Evolutionary conservation across 2,329 filamentous ascomycete genomes (phyloP), one percentile per base, ranked within the genome.

Genomic region (Teratosphaeria zuluensis): DNA sequence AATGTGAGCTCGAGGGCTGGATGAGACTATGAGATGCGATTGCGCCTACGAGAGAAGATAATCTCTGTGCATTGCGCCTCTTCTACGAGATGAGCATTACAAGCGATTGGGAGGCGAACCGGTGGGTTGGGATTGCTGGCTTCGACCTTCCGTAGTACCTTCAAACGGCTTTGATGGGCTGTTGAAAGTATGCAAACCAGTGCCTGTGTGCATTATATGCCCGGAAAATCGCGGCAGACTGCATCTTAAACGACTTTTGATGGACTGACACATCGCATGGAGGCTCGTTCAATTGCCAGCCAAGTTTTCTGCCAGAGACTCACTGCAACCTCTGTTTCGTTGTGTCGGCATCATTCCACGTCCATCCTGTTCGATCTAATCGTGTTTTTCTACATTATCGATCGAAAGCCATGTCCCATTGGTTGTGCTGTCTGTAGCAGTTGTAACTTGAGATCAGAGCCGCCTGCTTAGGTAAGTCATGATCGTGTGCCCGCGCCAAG

Each of bases 61-160:
- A 21, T 30, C 30, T 57, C 42, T 3, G 51, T 35, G 56, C n/a
- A 28, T 53, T 48, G 42, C 42, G 42, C 42, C 42, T 14, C 51
- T 53, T 53, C 51, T 53, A 53, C 51, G 28, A 53, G 19, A 48
- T 48, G 16, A 48, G 42, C 42, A 48, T 48, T 19, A 48, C 42
- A 48, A 48, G 42, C 42, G 42, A 56, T 16, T 54, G 54, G 57
- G 54, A 56, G 58, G 58, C 58, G 60, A 57, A 60, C 46, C 32
- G 58, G 58, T 42, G 57, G 48, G 55, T 48, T 30, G 53, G 60
- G 48, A 62, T 53, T 54, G 56, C 58, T 58, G 21, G 57, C 57
- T 61, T 58, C n/a, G 60, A 55, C 58, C 51, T 56, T 59, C 54
- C 48, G 31, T 58, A 61, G 60, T 55, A 53, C 32, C 56, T 53